These are phyloP conservation scores for Vanderwaltozyma verrucispora DNA, from an alignment of 805 yeast genomes.

Conservation along the genomic window DNA sequence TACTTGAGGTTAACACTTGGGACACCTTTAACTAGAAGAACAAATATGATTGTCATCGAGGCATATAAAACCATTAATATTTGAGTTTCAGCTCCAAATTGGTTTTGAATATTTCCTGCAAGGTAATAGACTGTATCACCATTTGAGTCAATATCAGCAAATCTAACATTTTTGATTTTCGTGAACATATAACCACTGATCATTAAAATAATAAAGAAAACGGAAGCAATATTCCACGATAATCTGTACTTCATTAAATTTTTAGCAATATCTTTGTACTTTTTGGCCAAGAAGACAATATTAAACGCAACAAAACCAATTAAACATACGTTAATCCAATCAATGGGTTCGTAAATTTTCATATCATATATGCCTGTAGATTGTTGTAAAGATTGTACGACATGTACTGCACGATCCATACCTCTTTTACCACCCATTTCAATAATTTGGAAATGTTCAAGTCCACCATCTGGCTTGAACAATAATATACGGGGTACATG, in stretches of 20 bases:
- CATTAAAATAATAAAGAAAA: constrained; percentile 59
- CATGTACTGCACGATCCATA: constrained; percentile 24
- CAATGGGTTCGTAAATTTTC: constrained; percentile 27
- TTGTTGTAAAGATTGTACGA: constrained; percentile 22
- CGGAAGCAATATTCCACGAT: constrained; percentile 58
- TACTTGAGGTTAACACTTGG: constrained; percentile 29
- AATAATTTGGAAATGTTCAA: constrained; percentile 12
- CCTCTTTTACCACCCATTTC: constrained; percentile 25
- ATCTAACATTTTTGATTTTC: constrained; percentile 60
- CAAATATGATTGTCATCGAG: constrained; percentile 45
- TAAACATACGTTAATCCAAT: constrained; percentile 29
- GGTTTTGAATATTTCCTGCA: constrained; percentile 57
- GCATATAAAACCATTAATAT: constrained; percentile 68
- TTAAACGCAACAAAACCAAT: constrained; percentile 29
- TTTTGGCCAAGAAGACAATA: constrained; percentile 26
- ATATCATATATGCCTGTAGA: constrained; percentile 19
- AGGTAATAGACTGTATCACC: constrained; percentile 42
- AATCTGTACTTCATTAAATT: constrained; percentile 39
- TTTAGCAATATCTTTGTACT: constrained; percentile 28
- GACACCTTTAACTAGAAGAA: constrained; percentile 48
- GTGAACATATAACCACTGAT: constrained; percentile 91
- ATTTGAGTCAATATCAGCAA: constrained; percentile 32
- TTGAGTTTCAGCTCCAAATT: constrained; percentile 85
- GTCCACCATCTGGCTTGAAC: constrained; percentile 43
- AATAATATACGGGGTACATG: constrained; percentile 71